These are phyloP conservation scores for Cytospora chrysosperma DNA, from an alignment of 2,329 filamentous ascomycete genomes.

Conservation along the genomic window DNA sequence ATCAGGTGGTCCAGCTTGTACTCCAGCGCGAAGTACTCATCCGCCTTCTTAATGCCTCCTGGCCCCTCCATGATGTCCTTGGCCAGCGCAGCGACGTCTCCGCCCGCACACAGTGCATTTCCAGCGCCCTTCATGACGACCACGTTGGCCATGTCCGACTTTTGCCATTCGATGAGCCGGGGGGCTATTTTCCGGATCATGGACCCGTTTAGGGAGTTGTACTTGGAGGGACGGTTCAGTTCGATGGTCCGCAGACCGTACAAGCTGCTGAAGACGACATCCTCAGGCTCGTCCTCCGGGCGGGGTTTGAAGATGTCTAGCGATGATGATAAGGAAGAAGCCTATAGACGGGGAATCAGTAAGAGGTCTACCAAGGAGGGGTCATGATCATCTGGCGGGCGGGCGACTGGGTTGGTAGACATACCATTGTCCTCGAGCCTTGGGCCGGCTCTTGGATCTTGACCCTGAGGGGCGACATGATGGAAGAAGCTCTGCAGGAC, in stretches of 20 bases:
- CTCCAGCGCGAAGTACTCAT: conserved; percentile 89
- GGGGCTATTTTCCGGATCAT: conserved; percentile 96
- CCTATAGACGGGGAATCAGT: conserved; percentile 13
- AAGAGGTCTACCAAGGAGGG: conserved; percentile 12
- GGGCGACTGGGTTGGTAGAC: conserved; percentile 24
- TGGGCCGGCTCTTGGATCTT: conserved; percentile 54
- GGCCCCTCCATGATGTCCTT: conserved; percentile 65
- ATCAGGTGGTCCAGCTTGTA: conserved; percentile 96
- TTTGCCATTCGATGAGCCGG: conserved; percentile 87
- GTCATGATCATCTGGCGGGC: background rate
- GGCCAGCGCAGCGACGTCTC: conserved; percentile 82
- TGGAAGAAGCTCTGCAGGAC: conserved; percentile 42
- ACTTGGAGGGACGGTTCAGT: conserved; percentile 88
- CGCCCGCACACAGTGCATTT: conserved; percentile 87
- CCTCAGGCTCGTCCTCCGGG: conserved; percentile 72
- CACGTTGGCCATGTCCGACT: conserved; percentile 91
- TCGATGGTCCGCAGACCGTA: conserved; percentile 91
- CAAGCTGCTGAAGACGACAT: conserved; percentile 87
- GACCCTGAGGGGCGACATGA: conserved; percentile 76
- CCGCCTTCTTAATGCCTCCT: conserved; percentile 71
- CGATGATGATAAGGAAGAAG: conserved; percentile 8
- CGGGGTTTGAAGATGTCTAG: conserved; percentile 47
- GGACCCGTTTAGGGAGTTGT: conserved; percentile 88
- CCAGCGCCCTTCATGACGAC: conserved; percentile 90
- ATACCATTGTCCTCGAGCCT: conserved; percentile 47